Conservation (phyloP, 805 yeast species). For the Saccharomycopsis sp. region DNA sequence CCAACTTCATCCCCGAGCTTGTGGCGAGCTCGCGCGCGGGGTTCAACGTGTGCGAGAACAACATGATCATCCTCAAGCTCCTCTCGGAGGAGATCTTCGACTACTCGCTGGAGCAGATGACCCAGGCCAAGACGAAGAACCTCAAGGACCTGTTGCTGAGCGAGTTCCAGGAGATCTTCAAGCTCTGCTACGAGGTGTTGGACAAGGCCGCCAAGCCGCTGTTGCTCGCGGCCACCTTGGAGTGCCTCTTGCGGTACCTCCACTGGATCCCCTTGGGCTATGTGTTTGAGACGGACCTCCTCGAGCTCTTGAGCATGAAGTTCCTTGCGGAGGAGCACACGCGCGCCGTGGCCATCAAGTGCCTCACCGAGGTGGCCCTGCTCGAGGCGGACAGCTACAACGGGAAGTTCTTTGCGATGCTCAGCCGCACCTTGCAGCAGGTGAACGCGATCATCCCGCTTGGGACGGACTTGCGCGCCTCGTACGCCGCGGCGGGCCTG, state of each 20-base stretch:
- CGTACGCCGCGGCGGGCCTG: conserved; percentile 70
- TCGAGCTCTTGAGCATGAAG: conserved; percentile 64
- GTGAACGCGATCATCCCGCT: conserved; percentile 66
- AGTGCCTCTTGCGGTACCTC: conserved; percentile 74
- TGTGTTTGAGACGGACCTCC: conserved; percentile 79
- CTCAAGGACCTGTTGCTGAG: conserved; percentile 78
- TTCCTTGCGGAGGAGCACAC: conserved; percentile 74
- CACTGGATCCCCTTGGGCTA: conserved; percentile 93
- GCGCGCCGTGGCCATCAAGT: conserved; percentile 79
- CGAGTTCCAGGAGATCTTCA: conserved; percentile 90
- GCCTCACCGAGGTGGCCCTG: conserved; percentile 84
- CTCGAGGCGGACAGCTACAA: conserved; percentile 43
- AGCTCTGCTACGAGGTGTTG: conserved; percentile 86
- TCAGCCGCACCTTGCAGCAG: conserved; percentile 66
- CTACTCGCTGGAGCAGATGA: conserved; percentile 91
- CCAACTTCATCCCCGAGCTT: conserved; percentile 89
- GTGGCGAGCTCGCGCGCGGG: conserved; percentile 78
- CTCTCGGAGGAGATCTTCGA: conserved; percentile 95
- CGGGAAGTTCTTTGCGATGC: conserved; percentile 57
- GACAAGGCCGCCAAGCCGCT: conserved; percentile 85
- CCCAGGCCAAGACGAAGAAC: conserved; percentile 85
- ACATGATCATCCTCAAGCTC: conserved; percentile 85
- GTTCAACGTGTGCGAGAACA: conserved; percentile 93
- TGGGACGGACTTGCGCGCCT: conserved; percentile 58
- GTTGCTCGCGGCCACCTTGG: conserved; percentile 75